Base-by-base conservation (phyloP, 2,329 filamentous ascomycete species). In the Aaosphaeria pasadenensis region DNA sequence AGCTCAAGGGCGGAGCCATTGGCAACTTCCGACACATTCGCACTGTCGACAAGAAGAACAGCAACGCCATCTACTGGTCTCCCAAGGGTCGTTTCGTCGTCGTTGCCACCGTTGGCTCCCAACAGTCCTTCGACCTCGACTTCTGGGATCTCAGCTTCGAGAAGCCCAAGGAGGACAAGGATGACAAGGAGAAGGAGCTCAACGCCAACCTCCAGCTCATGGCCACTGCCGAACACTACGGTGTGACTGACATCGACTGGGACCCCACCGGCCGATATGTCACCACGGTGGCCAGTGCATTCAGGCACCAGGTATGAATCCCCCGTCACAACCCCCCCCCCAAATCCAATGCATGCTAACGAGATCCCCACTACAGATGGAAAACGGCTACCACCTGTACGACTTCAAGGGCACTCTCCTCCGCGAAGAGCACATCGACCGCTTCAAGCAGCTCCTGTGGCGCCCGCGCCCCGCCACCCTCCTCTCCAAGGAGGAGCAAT, bases 21-120 rank as follows among this genome's bases (percentile, higher is more conserved):
- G 94, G 94, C 55, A 96, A 95, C 80, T 99, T 97, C 82, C 95
- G 92, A 79, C 89, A 95, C 69, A 86, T 97, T 58, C 86, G 91
- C 55, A 97, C 91, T 6, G 80, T 96, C 47, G 94, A 99, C 64
- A 97, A 97, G 85, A 97, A 97, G 85, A 97, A 95, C 76, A 96
- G 88, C 82, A 99, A 99, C 68, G 91, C 89, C 57, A 99, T 99
- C 67, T 97, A 97, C 84, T 99, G 94, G 94, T 95, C 91, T 17
- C 94, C 94, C 28, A 89, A 87, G 71, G 94, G 94, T 46, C 87
- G 94, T 43, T 99, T 99, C 66, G 92, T 97, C 35, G 86, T 97
- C 42, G 85, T 99, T 47, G 94, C 91, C 46, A 95, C 94, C 7
- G 89, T 99, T 45, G 85, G 89, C 73, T 96, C 91, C 64, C 86